Base-by-base conservation (phyloP, 129 eudicot genomes). In the Artemisia annua region DNA sequence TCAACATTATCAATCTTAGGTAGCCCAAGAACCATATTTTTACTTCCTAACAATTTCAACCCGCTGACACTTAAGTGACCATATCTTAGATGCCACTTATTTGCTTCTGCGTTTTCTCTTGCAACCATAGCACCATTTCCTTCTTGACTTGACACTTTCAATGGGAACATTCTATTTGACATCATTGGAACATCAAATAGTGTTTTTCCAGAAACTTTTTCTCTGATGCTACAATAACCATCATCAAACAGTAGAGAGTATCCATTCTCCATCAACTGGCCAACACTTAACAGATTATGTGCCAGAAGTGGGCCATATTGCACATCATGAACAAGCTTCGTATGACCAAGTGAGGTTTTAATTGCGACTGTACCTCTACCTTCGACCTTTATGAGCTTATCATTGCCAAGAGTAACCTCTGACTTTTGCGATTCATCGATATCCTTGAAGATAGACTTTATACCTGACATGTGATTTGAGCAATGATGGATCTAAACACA, bases 231-330 rank as follows among this genome's bases (percentile, higher is more conserved):
- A n/a, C 68, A 59, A 2, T 7, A 10, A 24, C 16, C 24, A 22
- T 72, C 67, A 14, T 72, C 59, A 72, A 59, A 72, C 35, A 72
- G 6, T 20, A 72, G 1, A 28, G 44, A 43, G 48, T 59, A 46
- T 24, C 12, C 68, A 72, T n/a, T 58, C 13, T 8, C 14, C 58
- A 58, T 39, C 22, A 72, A 24, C 3, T 72, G 48, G 10, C 68
- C 67, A 43, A 72, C 67, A 72, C 68, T 59, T 5, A 72, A 14
- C 32, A 70, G n/a, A 30, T 56, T 70, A 30, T 70, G 75, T 11
- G 59, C n/a, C n/a, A 53, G 59, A n/a, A 18, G n/a, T 9, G 24
- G 24, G 17, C 7, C 59, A 53, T 14, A 5, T n/a, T 12, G n/a
- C 18, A 53, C 59, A 12, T 53, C 19, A 12, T 53, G 17, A 12